phyloP scores from a whole-genome alignment of 306 rosid genomes.

The Cyamopsis tetragonoloba region DNA sequence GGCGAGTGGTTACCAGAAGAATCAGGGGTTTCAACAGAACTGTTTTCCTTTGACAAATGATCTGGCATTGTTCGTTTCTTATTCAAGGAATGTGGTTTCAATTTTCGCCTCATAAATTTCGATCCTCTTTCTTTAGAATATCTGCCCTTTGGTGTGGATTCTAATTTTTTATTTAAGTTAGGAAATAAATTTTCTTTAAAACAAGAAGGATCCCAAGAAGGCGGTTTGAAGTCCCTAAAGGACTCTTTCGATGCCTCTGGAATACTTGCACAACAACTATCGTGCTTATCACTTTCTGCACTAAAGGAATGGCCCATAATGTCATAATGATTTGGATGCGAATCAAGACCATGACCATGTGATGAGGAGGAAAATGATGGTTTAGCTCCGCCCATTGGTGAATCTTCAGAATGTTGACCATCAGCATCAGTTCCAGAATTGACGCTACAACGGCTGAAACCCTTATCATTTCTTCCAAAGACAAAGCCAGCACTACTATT shows the following conservation, averaged over 20 bases:
- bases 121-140: slow-evolving; percentile 49
- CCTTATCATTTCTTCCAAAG: slow-evolving; percentile 33
- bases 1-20: slow-evolving; percentile 65
- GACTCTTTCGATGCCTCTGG: slow-evolving; percentile 37
- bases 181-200: slow-evolving; percentile 66
- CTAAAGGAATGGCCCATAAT: slow-evolving; percentile 25
- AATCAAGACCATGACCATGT: slow-evolving; percentile 24
- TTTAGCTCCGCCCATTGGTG: slow-evolving; percentile 34
- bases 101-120: slow-evolving; percentile 48
- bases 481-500: slow-evolving; percentile 30
- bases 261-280: slow-evolving; percentile 30
- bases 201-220: slow-evolving; percentile 60
- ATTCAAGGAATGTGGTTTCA: slow-evolving; percentile 38
- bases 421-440: slow-evolving; percentile 27
- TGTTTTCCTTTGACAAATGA: slow-evolving; percentile 40
- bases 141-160: slow-evolving; percentile 41
- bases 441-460: slow-evolving; percentile 17
- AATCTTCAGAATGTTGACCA: slow-evolving; percentile 29
- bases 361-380: slow-evolving; percentile 42
- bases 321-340: slow-evolving; percentile 27
- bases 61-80: slow-evolving; percentile 42
- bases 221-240: slow-evolving; percentile 43
- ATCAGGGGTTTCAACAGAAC: slow-evolving; percentile 43
- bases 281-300: slow-evolving; percentile 24
- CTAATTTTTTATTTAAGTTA: slow-evolving; percentile 31